These are phyloP conservation scores for Alternaria sp. DNA, from an alignment of 2,329 filamentous ascomycete species.

Conservation along the genomic window DNA sequence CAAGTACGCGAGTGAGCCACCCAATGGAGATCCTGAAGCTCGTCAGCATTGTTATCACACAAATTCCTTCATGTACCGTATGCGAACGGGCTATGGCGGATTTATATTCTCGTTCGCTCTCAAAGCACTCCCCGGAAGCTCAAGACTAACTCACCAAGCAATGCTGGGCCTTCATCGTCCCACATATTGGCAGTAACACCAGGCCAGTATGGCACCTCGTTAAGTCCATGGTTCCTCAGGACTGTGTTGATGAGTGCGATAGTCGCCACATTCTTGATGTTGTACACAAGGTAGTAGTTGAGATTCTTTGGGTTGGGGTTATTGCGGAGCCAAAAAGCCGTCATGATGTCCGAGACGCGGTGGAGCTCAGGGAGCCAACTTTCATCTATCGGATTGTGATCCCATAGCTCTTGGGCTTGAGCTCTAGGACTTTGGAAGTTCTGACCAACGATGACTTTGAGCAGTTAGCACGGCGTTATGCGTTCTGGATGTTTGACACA, in stretches of 20 bases:
- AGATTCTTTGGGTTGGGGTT: slow-evolving; percentile 11
- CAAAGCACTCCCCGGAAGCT: not conserved
- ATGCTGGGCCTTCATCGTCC: slow-evolving; percentile 12
- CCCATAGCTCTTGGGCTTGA: not conserved
- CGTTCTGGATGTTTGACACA: not conserved
- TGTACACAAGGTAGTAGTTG: slow-evolving; percentile 15
- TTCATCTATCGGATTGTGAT: not conserved
- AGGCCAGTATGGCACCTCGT: slow-evolving; percentile 23
- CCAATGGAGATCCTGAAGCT: slow-evolving; percentile 15
- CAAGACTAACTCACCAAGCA: slow-evolving; percentile 21
- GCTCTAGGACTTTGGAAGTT: not conserved
- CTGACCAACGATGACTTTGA: not conserved
- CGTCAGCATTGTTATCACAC: not conserved
- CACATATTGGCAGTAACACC: slow-evolving; percentile 17
- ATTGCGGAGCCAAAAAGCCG: slow-evolving; percentile 6
- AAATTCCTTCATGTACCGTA: not conserved
- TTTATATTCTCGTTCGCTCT: not conserved
- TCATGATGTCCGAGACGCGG: slow-evolving; percentile 6
- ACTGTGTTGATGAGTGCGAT: not conserved
- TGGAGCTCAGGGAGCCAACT: not conserved
- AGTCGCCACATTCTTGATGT: slow-evolving; percentile 15
- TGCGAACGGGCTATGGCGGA: not conserved
- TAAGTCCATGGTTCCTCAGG: not conserved
- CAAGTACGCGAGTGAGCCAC: slow-evolving; percentile 13
- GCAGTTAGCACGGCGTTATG: not conserved